phyloP scores from a whole-genome alignment of 2,329 filamentous ascomycete genomes.

The Fusarium nygamai region DNA sequence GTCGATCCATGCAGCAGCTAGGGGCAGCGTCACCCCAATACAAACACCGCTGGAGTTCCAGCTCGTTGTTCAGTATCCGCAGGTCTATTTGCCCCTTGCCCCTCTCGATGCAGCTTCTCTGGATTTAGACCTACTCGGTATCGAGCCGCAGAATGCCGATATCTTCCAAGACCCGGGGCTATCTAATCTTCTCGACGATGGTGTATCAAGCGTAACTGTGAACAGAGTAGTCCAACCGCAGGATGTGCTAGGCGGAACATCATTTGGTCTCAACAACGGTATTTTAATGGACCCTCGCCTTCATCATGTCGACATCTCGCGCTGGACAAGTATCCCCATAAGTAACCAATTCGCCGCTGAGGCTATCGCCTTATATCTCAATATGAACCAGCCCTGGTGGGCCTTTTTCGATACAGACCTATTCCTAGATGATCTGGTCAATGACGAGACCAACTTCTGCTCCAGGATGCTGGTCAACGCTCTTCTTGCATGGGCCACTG shows the following conservation, averaged over 20 bases:
- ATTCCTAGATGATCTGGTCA: accelerated
- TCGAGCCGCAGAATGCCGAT: too few relatives aligned
- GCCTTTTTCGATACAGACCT: not conserved
- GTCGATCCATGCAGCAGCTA: not conserved
- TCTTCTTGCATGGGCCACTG: not conserved
- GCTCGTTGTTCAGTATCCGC: not conserved
- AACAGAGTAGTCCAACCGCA: not conserved
- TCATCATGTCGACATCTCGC: not conserved
- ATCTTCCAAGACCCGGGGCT: not conserved
- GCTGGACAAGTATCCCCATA: accelerated
- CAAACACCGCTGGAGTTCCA: not conserved
- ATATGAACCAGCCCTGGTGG: not conserved
- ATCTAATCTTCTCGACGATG: not conserved
- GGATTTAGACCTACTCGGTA: too few relatives aligned
- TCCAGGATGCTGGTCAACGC: not conserved
- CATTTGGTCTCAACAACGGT: accelerated
- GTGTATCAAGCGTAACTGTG: accelerated
- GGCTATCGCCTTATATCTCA: not conserved
- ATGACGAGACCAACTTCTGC: not conserved
- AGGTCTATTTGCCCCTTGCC: not conserved
- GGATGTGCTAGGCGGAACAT: not conserved
- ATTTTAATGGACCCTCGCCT: not conserved
- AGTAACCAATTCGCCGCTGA: not conserved
- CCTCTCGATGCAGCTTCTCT: not conserved
- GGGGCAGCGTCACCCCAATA: not conserved